These are phyloP conservation scores for Neonectria magnoliae DNA, from an alignment of 2,329 filamentous ascomycete genomes.

Conservation along the genomic window DNA sequence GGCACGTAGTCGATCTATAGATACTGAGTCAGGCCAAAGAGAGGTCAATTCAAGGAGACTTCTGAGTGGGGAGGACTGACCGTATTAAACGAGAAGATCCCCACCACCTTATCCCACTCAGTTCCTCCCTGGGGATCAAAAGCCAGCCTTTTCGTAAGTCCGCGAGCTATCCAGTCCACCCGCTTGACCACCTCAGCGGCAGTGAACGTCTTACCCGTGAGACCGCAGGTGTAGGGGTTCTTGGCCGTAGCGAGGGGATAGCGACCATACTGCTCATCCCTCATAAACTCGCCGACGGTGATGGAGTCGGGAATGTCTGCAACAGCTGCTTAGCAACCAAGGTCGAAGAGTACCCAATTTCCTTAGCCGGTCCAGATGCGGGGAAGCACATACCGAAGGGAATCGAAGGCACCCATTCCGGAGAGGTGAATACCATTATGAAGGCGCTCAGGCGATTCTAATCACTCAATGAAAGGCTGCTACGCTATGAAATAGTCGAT, in stretches of 20 bases:
- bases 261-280: slow-evolving; percentile 55
- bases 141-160: slow-evolving; percentile 74
- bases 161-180: slow-evolving; percentile 74
- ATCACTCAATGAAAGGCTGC: neutral
- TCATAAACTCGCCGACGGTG: slow-evolving; percentile 82
- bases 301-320: slow-evolving; percentile 75
- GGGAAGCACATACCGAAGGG: slow-evolving; percentile 53
- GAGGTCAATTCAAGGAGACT: too few relatives aligned
- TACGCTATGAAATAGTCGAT: neutral
- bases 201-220: slow-evolving; percentile 74
- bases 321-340: neutral
- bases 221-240: slow-evolving; percentile 79
- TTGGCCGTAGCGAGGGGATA: slow-evolving; percentile 69
- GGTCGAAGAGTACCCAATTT: neutral
- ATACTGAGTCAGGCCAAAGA: accelerated
- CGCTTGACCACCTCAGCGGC: slow-evolving; percentile 70
- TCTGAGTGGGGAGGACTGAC: slow-evolving; percentile 55
- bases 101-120: slow-evolving; percentile 84
- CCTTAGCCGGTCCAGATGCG: neutral
- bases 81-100: slow-evolving; percentile 80
- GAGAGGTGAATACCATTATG: slow-evolving; percentile 65
- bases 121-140: slow-evolving; percentile 75
- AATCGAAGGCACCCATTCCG: slow-evolving; percentile 69
- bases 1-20: slow-evolving; percentile 77
- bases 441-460: neutral